Conservation (phyloP, 805 yeast species). For the Clavispora santaluciae region DNA sequence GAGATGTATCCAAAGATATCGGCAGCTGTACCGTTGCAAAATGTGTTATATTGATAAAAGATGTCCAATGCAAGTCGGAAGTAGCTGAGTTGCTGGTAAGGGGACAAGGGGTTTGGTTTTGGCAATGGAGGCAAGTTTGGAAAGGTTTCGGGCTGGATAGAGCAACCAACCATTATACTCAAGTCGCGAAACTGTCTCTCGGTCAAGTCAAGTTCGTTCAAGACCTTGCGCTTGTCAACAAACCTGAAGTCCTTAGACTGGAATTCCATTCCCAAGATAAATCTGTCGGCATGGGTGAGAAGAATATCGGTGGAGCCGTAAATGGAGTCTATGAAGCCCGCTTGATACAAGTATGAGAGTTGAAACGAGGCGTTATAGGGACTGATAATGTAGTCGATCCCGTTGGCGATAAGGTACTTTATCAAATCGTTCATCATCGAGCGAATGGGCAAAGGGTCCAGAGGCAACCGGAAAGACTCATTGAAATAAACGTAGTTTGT, state of each 20-base stretch:
- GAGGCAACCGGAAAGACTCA: slow-evolving; percentile 50
- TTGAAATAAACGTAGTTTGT: slow-evolving; percentile 18
- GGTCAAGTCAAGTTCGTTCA: slow-evolving; percentile 56
- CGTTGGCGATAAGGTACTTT: slow-evolving; percentile 48
- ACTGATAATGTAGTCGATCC: slow-evolving; percentile 65
- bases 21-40: slow-evolving; percentile 19
- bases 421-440: slow-evolving; percentile 54
- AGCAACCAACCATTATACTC: slow-evolving; percentile 74
- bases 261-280: slow-evolving; percentile 69
- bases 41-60: slow-evolving; percentile 29
- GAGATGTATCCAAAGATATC: slow-evolving; percentile 44
- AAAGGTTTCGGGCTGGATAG: slow-evolving; percentile 62
- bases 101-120: slow-evolving; percentile 35
- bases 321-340: slow-evolving; percentile 60
- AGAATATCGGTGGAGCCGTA: slow-evolving; percentile 82
- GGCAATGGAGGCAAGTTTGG: slow-evolving; percentile 46
- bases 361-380: slow-evolving; percentile 83
- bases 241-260: slow-evolving; percentile 61
- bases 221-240: slow-evolving; percentile 53
- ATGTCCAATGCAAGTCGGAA: slow-evolving; percentile 39
- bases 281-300: slow-evolving; percentile 59
- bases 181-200: slow-evolving; percentile 70
- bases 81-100: slow-evolving; percentile 36
- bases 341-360: slow-evolving; percentile 61
- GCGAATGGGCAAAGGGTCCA: slow-evolving; percentile 45